Conservation (phyloP, 495 filamentous ascomycete genomes). For the Margaritispora aquatica region DNA sequence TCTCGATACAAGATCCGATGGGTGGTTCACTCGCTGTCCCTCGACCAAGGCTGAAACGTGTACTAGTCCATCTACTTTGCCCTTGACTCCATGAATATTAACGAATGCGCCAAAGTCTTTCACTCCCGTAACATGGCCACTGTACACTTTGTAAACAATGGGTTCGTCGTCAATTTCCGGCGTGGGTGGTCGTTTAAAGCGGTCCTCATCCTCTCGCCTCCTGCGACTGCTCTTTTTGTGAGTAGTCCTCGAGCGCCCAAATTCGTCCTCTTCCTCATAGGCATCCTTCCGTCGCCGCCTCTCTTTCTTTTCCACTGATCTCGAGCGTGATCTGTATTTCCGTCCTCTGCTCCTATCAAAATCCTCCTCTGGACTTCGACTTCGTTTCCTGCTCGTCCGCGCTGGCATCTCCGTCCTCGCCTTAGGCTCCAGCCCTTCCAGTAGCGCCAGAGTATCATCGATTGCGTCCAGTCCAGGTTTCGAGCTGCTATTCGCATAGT, state of each 20-base stretch:
- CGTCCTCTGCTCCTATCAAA: slow-evolving; percentile 30
- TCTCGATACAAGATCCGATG: slow-evolving; percentile 74
- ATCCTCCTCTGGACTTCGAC: slow-evolving; percentile 63
- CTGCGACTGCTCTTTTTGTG: slow-evolving; percentile 39
- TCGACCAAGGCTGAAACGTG: slow-evolving; percentile 94
- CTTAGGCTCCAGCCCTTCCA: slow-evolving; percentile 81
- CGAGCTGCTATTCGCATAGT: slow-evolving; percentile 18
- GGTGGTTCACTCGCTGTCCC: slow-evolving; percentile 83
- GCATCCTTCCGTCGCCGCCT: slow-evolving; percentile 40
- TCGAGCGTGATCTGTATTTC: slow-evolving; percentile 35
- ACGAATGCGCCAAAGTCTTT: slow-evolving; percentile 97
- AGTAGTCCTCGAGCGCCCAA: slow-evolving; percentile 42
- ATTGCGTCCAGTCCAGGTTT: slow-evolving; percentile 50
- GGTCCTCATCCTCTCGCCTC: slow-evolving; percentile 50
- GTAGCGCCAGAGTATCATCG: slow-evolving; percentile 88
- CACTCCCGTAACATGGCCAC: slow-evolving; percentile 81
- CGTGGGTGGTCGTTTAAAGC: slow-evolving; percentile 65
- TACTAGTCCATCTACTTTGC: slow-evolving; percentile 88
- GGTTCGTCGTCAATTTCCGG: slow-evolving; percentile 78
- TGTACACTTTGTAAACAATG: slow-evolving; percentile 80
- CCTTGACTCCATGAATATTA: slow-evolving; percentile 77
- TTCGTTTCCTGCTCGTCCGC: slow-evolving; percentile 55
- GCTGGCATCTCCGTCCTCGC: slow-evolving; percentile 36
- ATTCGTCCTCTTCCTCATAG: slow-evolving; percentile 58
- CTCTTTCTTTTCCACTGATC: slow-evolving; percentile 32